Evolutionary conservation across 352 stramenopile species (phyloP), one percentile per base, ranked within the genome.

Genomic region (Globisporangium recalcitrans): DNA sequence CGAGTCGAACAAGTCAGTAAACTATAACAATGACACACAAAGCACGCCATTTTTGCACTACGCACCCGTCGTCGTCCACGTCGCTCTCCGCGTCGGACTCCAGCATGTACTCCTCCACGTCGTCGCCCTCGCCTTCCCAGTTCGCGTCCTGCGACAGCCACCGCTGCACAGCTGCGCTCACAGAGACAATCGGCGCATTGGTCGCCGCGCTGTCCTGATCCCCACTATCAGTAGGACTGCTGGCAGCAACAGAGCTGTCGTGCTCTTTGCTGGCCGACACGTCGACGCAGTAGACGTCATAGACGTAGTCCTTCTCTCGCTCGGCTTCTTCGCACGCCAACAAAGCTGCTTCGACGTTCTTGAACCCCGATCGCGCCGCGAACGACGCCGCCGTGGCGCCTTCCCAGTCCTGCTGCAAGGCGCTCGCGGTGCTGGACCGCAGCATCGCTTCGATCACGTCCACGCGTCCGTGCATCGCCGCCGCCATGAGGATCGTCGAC

Each of bases 241-340:
- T 27, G 3, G 26, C 11, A 26, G 61, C 1, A n/a, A 9, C 16
- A 16, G 51, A 38, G 31, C 16, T 69, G 6, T 68, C 44, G 59
- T 67, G 65, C 22, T 68, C 44, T 31, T 78, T 64, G 52, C 71
- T 88, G 6, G 78, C 74, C 3, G 74, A 73, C 26, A 87, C 71
- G 31, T 94, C 85, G 47, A 94, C 75, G 51, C 85, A 93, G 72
- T 94, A 94, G 19, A 94, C 80, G 51, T 94, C 85, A 47, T 93
- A 94, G 9, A 94, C 85, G 47, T 78, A 94, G 55, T 90, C 77
- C 46, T 92, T 94, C 59, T 94, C 85, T 21, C 68, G 65, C 63
- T 93, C 81, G 4, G 82, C 77, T 36, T 83, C 69, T 67, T 94
- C 85, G 63, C 85, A 94, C 19, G 85, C 85, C 31, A 77, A 52